Base-by-base conservation (phyloP, 352 stramenopile species). In the Pythium dissotocum region DNA sequence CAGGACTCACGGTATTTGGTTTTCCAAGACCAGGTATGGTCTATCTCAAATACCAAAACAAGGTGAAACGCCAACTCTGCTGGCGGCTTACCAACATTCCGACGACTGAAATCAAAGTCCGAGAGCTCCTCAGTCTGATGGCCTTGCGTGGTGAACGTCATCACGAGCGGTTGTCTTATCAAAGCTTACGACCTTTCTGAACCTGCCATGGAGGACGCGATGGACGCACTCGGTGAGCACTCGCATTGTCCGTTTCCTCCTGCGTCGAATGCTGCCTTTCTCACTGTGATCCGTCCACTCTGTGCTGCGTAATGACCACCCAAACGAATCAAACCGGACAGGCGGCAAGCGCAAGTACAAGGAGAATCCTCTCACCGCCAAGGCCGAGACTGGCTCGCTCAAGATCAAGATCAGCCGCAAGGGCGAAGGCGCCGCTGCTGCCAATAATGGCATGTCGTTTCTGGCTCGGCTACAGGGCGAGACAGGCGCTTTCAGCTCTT, bases 331-430 rank as follows among this genome's bases (percentile, higher is more conserved):
- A n/a, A 24, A 38, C 36, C 6, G 5, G 57, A 24, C 46, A 76
- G 84, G 79, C 62, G 77, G 71, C 14, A 93, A 93, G 73, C 82
- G 78, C 63, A 93, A 91, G 67, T 84, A 77, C 77, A 87, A 87
- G 58, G 84, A 93, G 63, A 90, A 88, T 52, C 74, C 85, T 21
- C 77, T 95, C 49, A 92, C 83, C 2, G 87, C 87, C 61, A 85
- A 89, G 57, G 85, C 83, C 5, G 87, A 93, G 73, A 89, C 53
- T 16, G 87, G 87, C 26, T 88, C 85, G 21, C 77, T 95, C 36
- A 83, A 80, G 54, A 83, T 95, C 75, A 93, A 93, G 77, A 91
- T 95, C 69, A 52, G 86, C 55, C 78, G 83, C n/a, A 85, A 82
- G 46, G 79, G 83, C 38, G 65, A 81, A 59, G 26, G 10, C 42